Percentiles rank a stretch among this genome's conserved stretches.
These are phyloP conservation scores for Hypoxylon sp. DNA, from an alignment of 2,329 filamentous ascomycete species.

Conservation along the genomic window DNA sequence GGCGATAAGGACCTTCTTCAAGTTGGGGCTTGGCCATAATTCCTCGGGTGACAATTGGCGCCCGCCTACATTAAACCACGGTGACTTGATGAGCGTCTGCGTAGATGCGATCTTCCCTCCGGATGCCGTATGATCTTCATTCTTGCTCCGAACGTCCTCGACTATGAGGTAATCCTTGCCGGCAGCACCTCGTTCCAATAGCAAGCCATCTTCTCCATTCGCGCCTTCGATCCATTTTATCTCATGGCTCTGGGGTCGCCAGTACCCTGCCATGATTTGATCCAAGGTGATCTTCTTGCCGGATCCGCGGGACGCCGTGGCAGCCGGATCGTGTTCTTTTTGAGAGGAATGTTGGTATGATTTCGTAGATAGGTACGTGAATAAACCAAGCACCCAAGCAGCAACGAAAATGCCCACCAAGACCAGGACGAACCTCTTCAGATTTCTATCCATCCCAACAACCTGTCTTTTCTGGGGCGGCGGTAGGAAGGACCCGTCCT, in stretches of 20 bases:
- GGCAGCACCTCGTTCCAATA: slow-evolving; percentile 78
- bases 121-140: slow-evolving; percentile 59
- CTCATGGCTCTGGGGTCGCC: slow-evolving; percentile 73
- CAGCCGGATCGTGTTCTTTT: slow-evolving; percentile 77
- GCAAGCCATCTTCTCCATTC: slow-evolving; percentile 83
- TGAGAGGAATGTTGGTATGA: slow-evolving; percentile 75
- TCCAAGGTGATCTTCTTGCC: slow-evolving; percentile 82
- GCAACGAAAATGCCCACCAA: slow-evolving; percentile 72
- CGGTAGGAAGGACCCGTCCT: slow-evolving; percentile 68
- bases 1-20: slow-evolving; percentile 88
- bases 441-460: slow-evolving; percentile 75
- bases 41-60: slow-evolving; percentile 69
- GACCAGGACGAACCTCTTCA: slow-evolving; percentile 75
- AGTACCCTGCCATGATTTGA: slow-evolving; percentile 77
- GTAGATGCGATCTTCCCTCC: slow-evolving; percentile 62
- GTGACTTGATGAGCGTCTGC: slow-evolving; percentile 81
- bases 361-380: slow-evolving; percentile 75
- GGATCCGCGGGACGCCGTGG: slow-evolving; percentile 71
- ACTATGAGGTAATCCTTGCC: slow-evolving; percentile 85
- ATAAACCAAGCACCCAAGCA: slow-evolving; percentile 78
- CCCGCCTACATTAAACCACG: slow-evolving; percentile 72
- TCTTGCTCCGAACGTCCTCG: slow-evolving; percentile 81
- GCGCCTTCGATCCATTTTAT: slow-evolving; percentile 85
- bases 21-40: slow-evolving; percentile 83
- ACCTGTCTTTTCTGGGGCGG: slow-evolving; percentile 57